A percentile compares a stretch with the other conserved stretches of the same genome.
Conservation (phyloP, 2,329 filamentous ascomycete species). For the Endoconidiophora polonica region DNA sequence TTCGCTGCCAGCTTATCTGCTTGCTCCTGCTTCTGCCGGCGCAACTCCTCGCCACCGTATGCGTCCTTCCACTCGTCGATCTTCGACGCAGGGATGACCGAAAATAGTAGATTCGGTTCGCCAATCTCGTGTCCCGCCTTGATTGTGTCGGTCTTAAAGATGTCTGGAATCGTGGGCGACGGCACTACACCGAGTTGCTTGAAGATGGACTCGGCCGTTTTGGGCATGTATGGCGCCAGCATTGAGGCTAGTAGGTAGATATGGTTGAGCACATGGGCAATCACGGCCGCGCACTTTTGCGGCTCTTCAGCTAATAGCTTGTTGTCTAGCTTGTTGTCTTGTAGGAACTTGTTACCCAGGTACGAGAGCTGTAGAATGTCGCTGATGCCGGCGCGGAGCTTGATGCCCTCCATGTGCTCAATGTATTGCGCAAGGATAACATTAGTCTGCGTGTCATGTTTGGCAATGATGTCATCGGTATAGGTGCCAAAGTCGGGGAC, state of each 20-base stretch:
- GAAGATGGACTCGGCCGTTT: slow-evolving; percentile 59
- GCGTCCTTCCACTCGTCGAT: slow-evolving; percentile 66
- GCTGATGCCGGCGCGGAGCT: slow-evolving; percentile 49
- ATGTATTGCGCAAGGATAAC: slow-evolving; percentile 49
- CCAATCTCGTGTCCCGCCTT: slow-evolving; percentile 66
- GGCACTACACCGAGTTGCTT: slow-evolving; percentile 50
- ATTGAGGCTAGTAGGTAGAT: slow-evolving; percentile 67
- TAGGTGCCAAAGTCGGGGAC: slow-evolving; percentile 44
- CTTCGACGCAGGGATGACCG: slow-evolving; percentile 67
- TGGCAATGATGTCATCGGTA: slow-evolving; percentile 36
- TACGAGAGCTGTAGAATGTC: slow-evolving; percentile 52
- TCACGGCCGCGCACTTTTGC: slow-evolving; percentile 37
- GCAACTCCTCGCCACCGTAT: slow-evolving; percentile 49
- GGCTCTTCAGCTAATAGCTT: slow-evolving; percentile 37
- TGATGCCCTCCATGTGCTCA: slow-evolving; percentile 51
- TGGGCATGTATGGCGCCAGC: slow-evolving; percentile 71
- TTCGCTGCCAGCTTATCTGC: slow-evolving; percentile 33
- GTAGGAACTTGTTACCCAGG: slow-evolving; percentile 32
- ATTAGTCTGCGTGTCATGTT: slow-evolving; percentile 47
- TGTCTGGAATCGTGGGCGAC: slow-evolving; percentile 41
- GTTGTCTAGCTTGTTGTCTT: slow-evolving; percentile 38
- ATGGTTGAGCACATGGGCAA: slow-evolving; percentile 70
- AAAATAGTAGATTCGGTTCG: slow-evolving; percentile 63
- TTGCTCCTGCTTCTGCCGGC: slow-evolving; percentile 50
- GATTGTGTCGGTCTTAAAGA: slow-evolving; percentile 45